Evolutionary conservation across 176 grass and related monocot genomes (phyloP), one percentile per base, ranked within the genome.

Genomic region (Juncus inflexus): DNA sequence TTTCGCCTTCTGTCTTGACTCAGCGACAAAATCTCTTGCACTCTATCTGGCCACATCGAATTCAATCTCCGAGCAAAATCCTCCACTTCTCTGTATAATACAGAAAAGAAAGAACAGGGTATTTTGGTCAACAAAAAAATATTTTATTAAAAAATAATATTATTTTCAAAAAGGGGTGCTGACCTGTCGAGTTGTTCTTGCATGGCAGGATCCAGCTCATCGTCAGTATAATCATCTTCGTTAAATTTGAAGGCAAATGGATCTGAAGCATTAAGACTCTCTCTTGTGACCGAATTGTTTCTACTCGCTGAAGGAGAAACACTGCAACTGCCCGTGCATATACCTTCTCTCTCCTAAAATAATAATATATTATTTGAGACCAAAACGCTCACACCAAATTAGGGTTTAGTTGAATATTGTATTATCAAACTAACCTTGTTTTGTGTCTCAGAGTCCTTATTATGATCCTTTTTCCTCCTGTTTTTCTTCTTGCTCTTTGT

Each of bases 121-220:
- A 28, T 40, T 50, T 77, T 58, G 9, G 2, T 50, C 57, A 62
- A 45, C 79, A 11, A 66, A 15, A 61, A 45, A 53, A n/a, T 52
- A 62, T 42, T 47, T 47, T 47, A 52, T 40, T 61, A 63, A 41
- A 12, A 45, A 42, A 74, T 19, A 52, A 58, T 8, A 55, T 37
- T 53, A 9, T 52, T 49, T 3, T 74, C 9, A 13, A 36, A 72
- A 55, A 15, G 67, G 19, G 19, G 43, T 5, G 43, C 43, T 83
- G 62, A 94, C 95, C 95, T 94, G 79, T 99, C 95, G 73, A 99
- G 95, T 69, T 99, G 83, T 90, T 99, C 95, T 73, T 90, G 81
- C 80, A 99, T 89, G 58, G 83, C 89, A 86, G 95, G 95, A 84
- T 99, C 95, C 68, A 99, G 83, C 69, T 80, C 91, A 78, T 99